These are phyloP conservation scores for Auricularia cornea DNA, from an alignment of 768 basidiomycete genomes.

Conservation along the genomic window DNA sequence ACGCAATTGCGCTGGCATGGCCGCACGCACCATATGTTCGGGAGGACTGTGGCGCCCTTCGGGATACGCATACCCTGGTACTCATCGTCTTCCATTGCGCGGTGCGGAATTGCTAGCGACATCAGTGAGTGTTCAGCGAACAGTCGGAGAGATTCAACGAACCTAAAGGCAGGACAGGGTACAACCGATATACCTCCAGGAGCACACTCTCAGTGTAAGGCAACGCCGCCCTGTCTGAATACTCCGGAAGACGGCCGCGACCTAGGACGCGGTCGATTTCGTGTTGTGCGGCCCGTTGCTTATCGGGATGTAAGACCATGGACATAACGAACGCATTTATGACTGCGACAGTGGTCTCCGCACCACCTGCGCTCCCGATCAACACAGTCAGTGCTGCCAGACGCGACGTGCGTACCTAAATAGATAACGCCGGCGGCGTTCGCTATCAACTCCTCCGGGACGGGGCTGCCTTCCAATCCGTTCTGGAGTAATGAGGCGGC, in stretches of 20 bases:
- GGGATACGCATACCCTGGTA: slow-evolving; percentile 23
- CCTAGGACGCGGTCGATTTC: slow-evolving; percentile 10
- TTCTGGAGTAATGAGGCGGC: no score
- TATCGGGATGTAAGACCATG: slow-evolving; percentile 3
- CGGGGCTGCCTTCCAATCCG: no score
- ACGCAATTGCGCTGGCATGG: slow-evolving; percentile 27
- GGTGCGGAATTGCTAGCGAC: slow-evolving; percentile 11
- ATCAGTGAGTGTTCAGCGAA: background rate
- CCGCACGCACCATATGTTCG: slow-evolving; percentile 22
- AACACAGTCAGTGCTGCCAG: background rate
- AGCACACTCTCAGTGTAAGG: slow-evolving; percentile 12
- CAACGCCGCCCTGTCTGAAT: slow-evolving; percentile 3
- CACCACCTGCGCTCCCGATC: background rate
- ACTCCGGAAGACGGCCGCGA: slow-evolving; percentile 4
- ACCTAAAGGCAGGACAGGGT: slow-evolving; percentile 8
- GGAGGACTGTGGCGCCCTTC: slow-evolving; percentile 16
- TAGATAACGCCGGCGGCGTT: background rate
- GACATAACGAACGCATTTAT: background rate
- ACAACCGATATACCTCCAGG: slow-evolving; percentile 10
- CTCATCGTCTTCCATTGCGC: slow-evolving; percentile 14
- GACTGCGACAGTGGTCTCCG: background rate
- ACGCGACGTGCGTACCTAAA: background rate
- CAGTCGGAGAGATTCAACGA: no score
- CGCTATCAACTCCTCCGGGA: background rate
- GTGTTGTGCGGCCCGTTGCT: slow-evolving; percentile 8